phyloP scores from a whole-genome alignment of 768 basidiomycete species.

The Pulveroboletus sp. region DNA sequence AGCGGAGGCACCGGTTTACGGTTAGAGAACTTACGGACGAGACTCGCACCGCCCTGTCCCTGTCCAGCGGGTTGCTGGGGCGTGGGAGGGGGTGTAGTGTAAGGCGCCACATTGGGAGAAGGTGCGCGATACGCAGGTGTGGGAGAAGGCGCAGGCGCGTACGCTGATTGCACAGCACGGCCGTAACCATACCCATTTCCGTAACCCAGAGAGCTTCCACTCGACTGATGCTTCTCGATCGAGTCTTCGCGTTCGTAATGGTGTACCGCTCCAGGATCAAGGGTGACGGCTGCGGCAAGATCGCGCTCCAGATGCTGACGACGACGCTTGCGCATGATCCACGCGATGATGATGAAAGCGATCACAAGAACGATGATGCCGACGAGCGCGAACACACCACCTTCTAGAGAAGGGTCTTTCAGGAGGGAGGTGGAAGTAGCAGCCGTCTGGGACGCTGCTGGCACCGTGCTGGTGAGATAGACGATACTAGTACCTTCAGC shows the following conservation, averaged over 20 bases:
- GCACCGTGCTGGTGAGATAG: constrained; percentile 31
- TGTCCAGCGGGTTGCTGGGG: constrained; percentile 12
- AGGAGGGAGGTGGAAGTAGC: constrained; percentile 44
- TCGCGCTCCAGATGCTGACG: constrained; percentile 36
- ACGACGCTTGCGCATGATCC: constrained; percentile 46
- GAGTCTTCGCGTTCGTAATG: constrained; percentile 23
- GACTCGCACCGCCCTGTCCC: constrained; percentile 29
- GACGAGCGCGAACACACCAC: constrained; percentile 51
- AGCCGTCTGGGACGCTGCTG: constrained; percentile 24
- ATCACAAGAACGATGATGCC: constrained; percentile 47
- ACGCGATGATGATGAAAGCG: constrained; percentile 42
- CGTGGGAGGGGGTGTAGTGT: constrained; percentile 11
- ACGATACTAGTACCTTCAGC: constrained; percentile 26
- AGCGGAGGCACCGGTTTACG: constrained; percentile 33
- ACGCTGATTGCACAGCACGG: constrained; percentile 16
- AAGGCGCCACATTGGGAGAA: constrained; percentile 8
- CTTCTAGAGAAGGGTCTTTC: constrained; percentile 61
- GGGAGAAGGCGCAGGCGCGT: constrained; percentile 13
- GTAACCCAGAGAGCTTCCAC: constrained; percentile 26
- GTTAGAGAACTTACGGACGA: constrained; percentile 33
- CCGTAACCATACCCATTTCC: constrained; percentile 21
- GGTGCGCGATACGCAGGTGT: constrained; percentile 1
- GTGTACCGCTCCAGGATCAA: constrained; percentile 40
- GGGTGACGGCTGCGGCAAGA: constrained; percentile 45
- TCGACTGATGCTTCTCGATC: constrained; percentile 21